These are phyloP conservation scores for Fusarium coffeatum DNA, from an alignment of 2,329 filamentous ascomycete species.

Conservation along the genomic window DNA sequence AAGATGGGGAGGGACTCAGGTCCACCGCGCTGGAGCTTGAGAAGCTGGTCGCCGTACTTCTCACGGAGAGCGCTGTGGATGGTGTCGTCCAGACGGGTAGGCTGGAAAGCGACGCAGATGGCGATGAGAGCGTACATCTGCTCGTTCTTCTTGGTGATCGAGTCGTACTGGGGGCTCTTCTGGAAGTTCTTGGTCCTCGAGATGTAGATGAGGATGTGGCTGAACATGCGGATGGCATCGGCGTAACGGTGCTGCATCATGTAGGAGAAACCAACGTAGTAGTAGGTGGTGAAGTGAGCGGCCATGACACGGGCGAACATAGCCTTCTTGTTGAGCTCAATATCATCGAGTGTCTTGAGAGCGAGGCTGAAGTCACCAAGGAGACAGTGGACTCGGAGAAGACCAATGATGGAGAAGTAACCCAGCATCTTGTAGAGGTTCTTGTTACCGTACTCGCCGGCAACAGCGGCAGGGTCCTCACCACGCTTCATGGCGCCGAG, in stretches of 20 bases:
- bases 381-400: slow-evolving; percentile 94
- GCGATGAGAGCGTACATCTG: slow-evolving; percentile 99
- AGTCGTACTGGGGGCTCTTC: slow-evolving; percentile 98
- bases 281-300: slow-evolving; percentile 99
- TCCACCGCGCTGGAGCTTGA: slow-evolving; percentile 94
- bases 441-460: slow-evolving; percentile 94
- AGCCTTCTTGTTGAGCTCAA: slow-evolving; percentile 99
- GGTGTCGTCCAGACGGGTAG: slow-evolving; percentile 96
- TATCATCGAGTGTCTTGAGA: slow-evolving; percentile 98
- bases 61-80: slow-evolving; percentile 98
- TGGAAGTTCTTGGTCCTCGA: slow-evolving; percentile 99
- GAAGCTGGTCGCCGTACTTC: slow-evolving; percentile 99
- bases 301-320: slow-evolving; percentile 99
- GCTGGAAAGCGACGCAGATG: slow-evolving; percentile 98
- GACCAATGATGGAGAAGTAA: slow-evolving; percentile 98
- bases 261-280: slow-evolving; percentile 99
- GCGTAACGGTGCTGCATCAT: slow-evolving; percentile 99
- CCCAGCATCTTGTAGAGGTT: slow-evolving; percentile 98
- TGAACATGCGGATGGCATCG: slow-evolving; percentile 99
- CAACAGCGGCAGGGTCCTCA: slow-evolving; percentile 87
- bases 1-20: slow-evolving; percentile 96
- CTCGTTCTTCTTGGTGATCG: slow-evolving; percentile 99
- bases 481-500: slow-evolving; percentile 92
- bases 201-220: slow-evolving; percentile 99
- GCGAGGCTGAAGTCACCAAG: slow-evolving; percentile 98